phyloP scores from a whole-genome alignment of 306 rosid species.

The cucumber (Cucumis sativus) region Cucumber_9930_V3 NC_026655.2:2127501-2128000 shows the following conservation, averaged over 20 bases:
- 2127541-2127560: too few relatives aligned
- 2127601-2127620: background rate
- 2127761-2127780: background rate
- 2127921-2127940: too few relatives aligned
- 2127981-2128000: too few relatives aligned
- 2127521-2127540: too few relatives aligned
- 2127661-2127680: background rate
- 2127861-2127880: too few relatives aligned
- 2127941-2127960: background rate
- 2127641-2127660: background rate
- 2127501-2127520: background rate
- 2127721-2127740: background rate
- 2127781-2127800: background rate
- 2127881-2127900: too few relatives aligned
- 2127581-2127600: too few relatives aligned
- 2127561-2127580: too few relatives aligned
- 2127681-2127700: background rate
- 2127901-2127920: too few relatives aligned
- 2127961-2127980: background rate
- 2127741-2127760: too few relatives aligned
- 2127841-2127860: too few relatives aligned
- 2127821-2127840: too few relatives aligned
- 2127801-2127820: background rate
- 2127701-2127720: background rate
- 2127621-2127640: background rate